Base-by-base conservation (phyloP, 352 stramenopile species). In the Ochromonadaceae sp. region DNA sequence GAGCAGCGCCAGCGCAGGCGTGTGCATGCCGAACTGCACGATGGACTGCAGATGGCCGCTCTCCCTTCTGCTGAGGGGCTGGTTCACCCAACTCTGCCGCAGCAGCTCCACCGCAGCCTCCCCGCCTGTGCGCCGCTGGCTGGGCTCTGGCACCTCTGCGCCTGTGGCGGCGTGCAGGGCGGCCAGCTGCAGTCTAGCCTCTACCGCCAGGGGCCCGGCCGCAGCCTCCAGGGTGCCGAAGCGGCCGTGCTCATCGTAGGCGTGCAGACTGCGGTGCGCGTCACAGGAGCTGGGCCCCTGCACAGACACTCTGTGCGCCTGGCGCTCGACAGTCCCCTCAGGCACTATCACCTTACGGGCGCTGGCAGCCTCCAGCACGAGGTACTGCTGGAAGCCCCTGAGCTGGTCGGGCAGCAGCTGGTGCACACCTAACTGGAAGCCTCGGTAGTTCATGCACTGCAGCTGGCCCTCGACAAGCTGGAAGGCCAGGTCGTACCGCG, bases 61-160 rank as follows among this genome's bases (percentile, higher is more conserved):
- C 22, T 66, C 59, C 3, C 1, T 52, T 63, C 38, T 20, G 22
- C 14, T 32, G 35, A 66, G 26, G 22, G 59, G 59, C 34, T 56
- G 59, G 20, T 66, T 66, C 25, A 56, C 40, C 22, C 46, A 60
- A 52, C 40, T 40, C 20, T 32, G 12, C 17, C 59, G 59, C 1
- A 66, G 17, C 4, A 66, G 59, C 42, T 66, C 59, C 28, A 42
- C 34, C 7, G 59, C 59, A 4, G 38, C 47, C 59, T 66, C 59
- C 26, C 47, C 44, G 31, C 59, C 59, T 14, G 59, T 66, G 47
- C 43, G 59, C 0, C 46, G 22, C 9, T 35, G 10, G 20, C 39
- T 36, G 15, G 59, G 46, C 9, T 66, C 59, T 32, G 59, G 59
- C 5, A 66, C 32, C 17, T 49, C n/a, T 17, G 59, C 50, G n/a